Percentiles rank a stretch among this genome's conserved stretches.
phyloP scores from a whole-genome alignment of 2,329 filamentous ascomycete species.

The Conoideocrella luteorostrata region DNA sequence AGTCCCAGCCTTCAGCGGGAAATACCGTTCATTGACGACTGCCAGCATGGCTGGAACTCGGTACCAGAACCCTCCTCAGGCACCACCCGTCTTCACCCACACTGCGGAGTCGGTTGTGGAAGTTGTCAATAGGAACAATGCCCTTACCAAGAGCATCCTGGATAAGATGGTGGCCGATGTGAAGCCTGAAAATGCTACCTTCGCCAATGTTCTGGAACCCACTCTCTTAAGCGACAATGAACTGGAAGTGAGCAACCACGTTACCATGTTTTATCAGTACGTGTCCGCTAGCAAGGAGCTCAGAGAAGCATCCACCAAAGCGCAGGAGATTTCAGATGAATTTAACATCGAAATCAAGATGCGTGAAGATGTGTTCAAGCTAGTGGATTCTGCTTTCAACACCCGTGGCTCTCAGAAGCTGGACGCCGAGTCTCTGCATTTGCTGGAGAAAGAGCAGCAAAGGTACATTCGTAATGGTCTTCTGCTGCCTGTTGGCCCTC shows the following conservation, averaged over 20 bases:
- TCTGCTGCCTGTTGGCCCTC: constrained; percentile 59
- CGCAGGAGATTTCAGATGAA: constrained; percentile 69
- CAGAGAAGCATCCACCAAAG: constrained; percentile 69
- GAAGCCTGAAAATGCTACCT: constrained; percentile 44
- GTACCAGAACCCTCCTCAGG: constrained; percentile 69
- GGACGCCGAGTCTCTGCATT: constrained; percentile 62
- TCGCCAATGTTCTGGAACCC: constrained; percentile 52
- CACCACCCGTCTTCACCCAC: constrained; percentile 70
- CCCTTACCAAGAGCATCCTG: constrained; percentile 54
- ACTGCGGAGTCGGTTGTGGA: constrained; percentile 62
- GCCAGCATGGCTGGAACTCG: constrained; percentile 59
- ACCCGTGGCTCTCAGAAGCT: constrained; percentile 46
- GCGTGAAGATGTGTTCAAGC: constrained; percentile 72
- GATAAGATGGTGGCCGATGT: constrained; percentile 63
- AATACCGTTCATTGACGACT: constrained; percentile 34
- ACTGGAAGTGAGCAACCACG: constrained; percentile 52
- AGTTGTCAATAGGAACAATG: constrained; percentile 61
- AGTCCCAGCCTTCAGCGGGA: constrained; percentile 10
- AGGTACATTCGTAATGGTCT: constrained; percentile 72
- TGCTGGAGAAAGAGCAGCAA: constrained; percentile 73
- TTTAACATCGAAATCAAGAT: constrained; percentile 73
- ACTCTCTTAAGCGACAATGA: constrained; percentile 69
- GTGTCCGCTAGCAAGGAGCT: constrained; percentile 63
- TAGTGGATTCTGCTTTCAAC: constrained; percentile 54
- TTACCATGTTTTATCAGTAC: constrained; percentile 74